phyloP scores from a whole-genome alignment of 2,329 filamentous ascomycete species.

The Gliomastix tumulicola region DNA sequence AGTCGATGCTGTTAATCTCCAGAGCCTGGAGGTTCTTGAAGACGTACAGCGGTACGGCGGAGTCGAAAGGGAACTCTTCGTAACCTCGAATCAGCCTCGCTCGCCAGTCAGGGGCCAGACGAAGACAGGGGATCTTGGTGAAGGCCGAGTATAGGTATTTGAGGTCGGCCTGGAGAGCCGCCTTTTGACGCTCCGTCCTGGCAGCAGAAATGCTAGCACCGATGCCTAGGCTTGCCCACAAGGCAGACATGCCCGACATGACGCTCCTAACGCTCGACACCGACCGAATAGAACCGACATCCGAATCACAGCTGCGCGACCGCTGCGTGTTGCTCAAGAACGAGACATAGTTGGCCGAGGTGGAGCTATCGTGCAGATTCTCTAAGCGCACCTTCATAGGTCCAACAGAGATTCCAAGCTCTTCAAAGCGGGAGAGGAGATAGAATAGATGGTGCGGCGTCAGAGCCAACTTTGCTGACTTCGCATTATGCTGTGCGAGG shows the following conservation, averaged over 20 bases:
- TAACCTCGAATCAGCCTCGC: slow-evolving; percentile 86
- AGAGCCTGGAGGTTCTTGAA: slow-evolving; percentile 96
- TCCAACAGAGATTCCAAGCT: slow-evolving; percentile 81
- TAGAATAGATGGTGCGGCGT: slow-evolving; percentile 98
- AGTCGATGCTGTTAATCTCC: slow-evolving; percentile 93
- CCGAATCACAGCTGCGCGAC: slow-evolving; percentile 70
- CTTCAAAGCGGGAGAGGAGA: slow-evolving; percentile 89
- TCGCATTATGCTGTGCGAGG: slow-evolving; percentile 78
- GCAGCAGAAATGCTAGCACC: slow-evolving; percentile 71
- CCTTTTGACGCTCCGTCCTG: slow-evolving; percentile 85
- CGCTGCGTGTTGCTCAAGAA: slow-evolving; percentile 77
- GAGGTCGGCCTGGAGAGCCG: slow-evolving; percentile 75
- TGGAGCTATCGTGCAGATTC: slow-evolving; percentile 82
- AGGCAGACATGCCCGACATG: slow-evolving; percentile 90
- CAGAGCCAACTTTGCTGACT: slow-evolving; percentile 84
- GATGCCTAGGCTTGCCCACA: slow-evolving; percentile 86
- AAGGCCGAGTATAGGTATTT: slow-evolving; percentile 98
- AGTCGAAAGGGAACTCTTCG: slow-evolving; percentile 97
- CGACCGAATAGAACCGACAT: slow-evolving; percentile 87
- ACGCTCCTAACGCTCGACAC: slow-evolving; percentile 95
- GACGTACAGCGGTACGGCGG: slow-evolving; percentile 87
- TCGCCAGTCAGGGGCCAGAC: slow-evolving; percentile 86
- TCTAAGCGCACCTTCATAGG: slow-evolving; percentile 95
- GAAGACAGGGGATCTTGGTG: slow-evolving; percentile 92
- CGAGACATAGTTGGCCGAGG: slow-evolving; percentile 89